These are phyloP conservation scores for Elymus sibiricus DNA, from an alignment of 176 grass and related monocot genomes.

Conservation along the genomic window DNA sequence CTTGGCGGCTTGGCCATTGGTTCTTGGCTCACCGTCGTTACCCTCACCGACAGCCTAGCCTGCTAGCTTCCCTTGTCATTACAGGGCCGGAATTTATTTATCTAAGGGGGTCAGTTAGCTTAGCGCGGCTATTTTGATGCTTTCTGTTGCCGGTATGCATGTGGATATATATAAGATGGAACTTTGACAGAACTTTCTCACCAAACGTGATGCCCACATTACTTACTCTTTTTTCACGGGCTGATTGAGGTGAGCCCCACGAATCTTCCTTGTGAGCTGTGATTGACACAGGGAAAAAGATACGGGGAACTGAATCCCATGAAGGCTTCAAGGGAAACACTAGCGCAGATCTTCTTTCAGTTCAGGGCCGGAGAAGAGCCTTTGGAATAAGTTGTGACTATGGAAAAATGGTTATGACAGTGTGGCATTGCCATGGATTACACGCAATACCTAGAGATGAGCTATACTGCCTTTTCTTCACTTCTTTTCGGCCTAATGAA, in stretches of 20 bases:
- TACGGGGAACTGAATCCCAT: not conserved
- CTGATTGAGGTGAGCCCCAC: not conserved
- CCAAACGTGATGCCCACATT: not conserved
- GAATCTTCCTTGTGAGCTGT: not conserved
- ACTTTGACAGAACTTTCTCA: not conserved
- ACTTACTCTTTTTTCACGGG: not conserved
- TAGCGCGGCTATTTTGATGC: not conserved
- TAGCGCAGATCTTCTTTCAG: not conserved
- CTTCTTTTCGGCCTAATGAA: not conserved
- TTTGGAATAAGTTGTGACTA: conserved; percentile 21
- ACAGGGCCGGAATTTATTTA: not conserved
- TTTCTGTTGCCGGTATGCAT: not conserved
- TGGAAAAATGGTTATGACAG: not conserved
- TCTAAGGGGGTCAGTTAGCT: not conserved
- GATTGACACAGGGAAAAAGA: not conserved
- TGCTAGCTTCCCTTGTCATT: not conserved
- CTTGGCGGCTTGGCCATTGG: conserved; percentile 20
- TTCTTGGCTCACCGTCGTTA: not conserved
- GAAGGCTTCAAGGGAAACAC: not conserved
- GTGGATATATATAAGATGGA: not conserved
- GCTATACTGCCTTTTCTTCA: not conserved
- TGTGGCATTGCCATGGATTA: not conserved
- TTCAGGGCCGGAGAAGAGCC: not conserved
- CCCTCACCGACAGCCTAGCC: conserved; percentile 33
- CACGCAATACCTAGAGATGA: conserved; percentile 31